Evolutionary conservation across 2,329 filamentous ascomycete genomes (phyloP).

Genomic region (Mariannaea elegans): DNA sequence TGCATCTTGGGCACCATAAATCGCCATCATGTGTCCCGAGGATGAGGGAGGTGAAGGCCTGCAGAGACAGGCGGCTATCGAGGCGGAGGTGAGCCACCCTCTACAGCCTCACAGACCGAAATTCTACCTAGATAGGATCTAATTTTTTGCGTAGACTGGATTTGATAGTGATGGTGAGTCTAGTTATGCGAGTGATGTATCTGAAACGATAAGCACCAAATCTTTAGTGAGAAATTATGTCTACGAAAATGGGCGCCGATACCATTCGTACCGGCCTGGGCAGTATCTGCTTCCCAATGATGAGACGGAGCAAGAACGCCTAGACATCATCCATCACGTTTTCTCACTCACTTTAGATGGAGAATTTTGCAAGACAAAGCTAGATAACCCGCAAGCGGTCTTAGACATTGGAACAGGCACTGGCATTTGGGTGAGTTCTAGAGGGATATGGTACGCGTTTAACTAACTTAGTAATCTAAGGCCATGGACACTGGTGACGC

Average conservation of each 20-base stretch:
- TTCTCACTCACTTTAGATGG: slow-evolving; percentile 55
- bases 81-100: not conserved
- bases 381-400: slow-evolving; percentile 30
- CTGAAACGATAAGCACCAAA: slow-evolving; percentile 32
- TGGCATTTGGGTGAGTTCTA: slow-evolving; percentile 26
- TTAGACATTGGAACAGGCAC: slow-evolving; percentile 40
- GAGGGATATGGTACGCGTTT: no score
- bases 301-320: slow-evolving; percentile 57
- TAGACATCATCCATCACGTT: slow-evolving; percentile 64
- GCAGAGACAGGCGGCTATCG: not conserved
- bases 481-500: slow-evolving; percentile 54
- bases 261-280: slow-evolving; percentile 49
- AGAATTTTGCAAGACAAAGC: slow-evolving; percentile 44
- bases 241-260: slow-evolving; percentile 51
- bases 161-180: slow-evolving; percentile 26
- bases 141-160: not conserved
- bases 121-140: not conserved
- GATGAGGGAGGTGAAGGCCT: not conserved
- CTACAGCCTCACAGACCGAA: not conserved
- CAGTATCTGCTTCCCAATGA: slow-evolving; percentile 39
- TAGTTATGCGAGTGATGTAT: slow-evolving; percentile 31
- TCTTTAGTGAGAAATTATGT: slow-evolving; percentile 47
- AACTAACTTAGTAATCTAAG: slow-evolving; percentile 30
- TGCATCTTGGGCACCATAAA: no score
- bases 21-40: slow-evolving; percentile 5